phyloP scores from a whole-genome alignment of 345 rosid genomes.

The Camelina laxa region DNA sequence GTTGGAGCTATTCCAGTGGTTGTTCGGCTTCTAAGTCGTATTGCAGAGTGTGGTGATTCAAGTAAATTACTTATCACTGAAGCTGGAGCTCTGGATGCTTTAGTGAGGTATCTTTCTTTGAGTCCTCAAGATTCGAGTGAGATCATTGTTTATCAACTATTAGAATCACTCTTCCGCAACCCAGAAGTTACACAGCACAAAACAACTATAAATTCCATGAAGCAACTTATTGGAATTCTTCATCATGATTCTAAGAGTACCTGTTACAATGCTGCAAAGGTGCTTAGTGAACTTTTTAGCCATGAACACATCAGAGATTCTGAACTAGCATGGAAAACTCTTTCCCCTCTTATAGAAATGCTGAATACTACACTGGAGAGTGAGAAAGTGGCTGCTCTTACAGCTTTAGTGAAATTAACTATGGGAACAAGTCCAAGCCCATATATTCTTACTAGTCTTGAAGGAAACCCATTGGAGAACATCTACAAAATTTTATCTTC shows the following conservation, averaged over 20 bases:
- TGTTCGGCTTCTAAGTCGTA: conserved; percentile 61
- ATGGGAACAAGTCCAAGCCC: conserved; percentile 60
- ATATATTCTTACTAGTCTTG: conserved; percentile 53
- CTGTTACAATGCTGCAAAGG: conserved; percentile 75
- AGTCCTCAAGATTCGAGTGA: conserved; percentile 83
- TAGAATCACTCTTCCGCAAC: conserved; percentile 67
- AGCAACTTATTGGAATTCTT: conserved; percentile 72
- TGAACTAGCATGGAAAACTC: conserved; percentile 72
- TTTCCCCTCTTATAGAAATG: conserved; percentile 80
- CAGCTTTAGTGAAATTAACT: conserved; percentile 69
- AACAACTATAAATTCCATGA: conserved; percentile 67
- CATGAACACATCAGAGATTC: conserved; percentile 71
- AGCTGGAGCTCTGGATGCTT: conserved; percentile 84
- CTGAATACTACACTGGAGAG: conserved; percentile 67
- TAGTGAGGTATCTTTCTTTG: conserved; percentile 73
- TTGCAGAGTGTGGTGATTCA: conserved; percentile 69
- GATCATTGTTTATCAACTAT: conserved; percentile 60
- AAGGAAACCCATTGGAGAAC: conserved; percentile 70
- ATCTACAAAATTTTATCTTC: conserved; percentile 64
- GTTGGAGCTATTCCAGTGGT: conserved; percentile 68
- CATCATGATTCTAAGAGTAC: conserved; percentile 68
- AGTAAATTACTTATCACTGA: conserved; percentile 77
- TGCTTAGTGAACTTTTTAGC: conserved; percentile 70
- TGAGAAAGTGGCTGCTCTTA: conserved; percentile 71
- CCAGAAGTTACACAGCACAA: conserved; percentile 65